These are phyloP conservation scores for Akebia trifoliata DNA, from an alignment of 164 flowering plant genomes.

Conservation along the genomic window DNA sequence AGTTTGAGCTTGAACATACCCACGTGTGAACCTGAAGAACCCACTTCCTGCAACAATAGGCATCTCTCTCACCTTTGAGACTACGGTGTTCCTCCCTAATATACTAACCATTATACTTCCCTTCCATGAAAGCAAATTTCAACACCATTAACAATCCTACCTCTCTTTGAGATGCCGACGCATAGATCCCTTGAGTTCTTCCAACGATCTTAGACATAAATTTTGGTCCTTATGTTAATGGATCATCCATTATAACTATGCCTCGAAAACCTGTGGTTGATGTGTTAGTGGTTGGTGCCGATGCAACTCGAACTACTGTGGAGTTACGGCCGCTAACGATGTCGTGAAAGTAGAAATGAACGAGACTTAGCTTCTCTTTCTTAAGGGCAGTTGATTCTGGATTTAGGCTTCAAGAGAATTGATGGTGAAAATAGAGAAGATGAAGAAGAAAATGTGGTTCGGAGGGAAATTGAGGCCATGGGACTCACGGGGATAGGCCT, in stretches of 20 bases:
- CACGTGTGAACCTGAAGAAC: slow-evolving; percentile 4
- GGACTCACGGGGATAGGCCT: no score
- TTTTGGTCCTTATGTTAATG: slow-evolving; percentile 8
- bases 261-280: slow-evolving; percentile 17
- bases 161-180: background rate
- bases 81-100: background rate
- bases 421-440: no score
- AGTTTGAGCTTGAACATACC: slow-evolving; percentile 6
- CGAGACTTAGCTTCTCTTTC: slow-evolving; percentile 29
- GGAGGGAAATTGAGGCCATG: no score
- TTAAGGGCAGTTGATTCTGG: no score
- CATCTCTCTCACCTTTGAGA: slow-evolving; percentile 1
- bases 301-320: slow-evolving; percentile 20
- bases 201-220: background rate
- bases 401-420: no score
- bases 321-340: slow-evolving; percentile 22
- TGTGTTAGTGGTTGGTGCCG: slow-evolving; percentile 15
- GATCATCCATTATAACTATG: slow-evolving; percentile 6
- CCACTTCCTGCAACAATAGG: slow-evolving; percentile 7
- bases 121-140: background rate
- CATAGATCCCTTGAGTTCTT: slow-evolving; percentile 6
- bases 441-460: no score
- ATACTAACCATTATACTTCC: slow-evolving; percentile 7
- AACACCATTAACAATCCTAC: slow-evolving; percentile 3
- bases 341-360: no score